Evolutionary conservation across 352 stramenopile genomes (phyloP).

Genomic region (Globisporangium mamillatum): DNA sequence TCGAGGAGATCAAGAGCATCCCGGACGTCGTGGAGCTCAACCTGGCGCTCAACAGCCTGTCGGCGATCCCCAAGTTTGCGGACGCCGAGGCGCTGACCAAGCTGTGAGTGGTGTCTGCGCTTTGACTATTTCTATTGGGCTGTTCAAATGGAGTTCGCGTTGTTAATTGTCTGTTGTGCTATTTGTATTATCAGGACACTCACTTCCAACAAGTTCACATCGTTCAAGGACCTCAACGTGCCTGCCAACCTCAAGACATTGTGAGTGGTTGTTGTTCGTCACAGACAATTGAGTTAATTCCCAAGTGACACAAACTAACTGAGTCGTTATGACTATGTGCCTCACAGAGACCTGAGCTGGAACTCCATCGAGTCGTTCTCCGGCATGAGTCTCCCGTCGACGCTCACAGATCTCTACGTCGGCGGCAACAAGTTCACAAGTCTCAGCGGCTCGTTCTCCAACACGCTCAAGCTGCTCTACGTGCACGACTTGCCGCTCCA

Average conservation of each 20-base stretch:
- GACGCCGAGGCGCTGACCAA: constrained; percentile 32
- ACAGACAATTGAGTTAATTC: background rate
- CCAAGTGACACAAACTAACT: background rate
- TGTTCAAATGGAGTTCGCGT: background rate
- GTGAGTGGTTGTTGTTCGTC: constrained; percentile 20
- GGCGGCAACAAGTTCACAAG: constrained; percentile 68
- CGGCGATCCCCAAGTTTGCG: constrained; percentile 27
- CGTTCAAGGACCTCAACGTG: constrained; percentile 39
- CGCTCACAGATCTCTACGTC: constrained; percentile 53
- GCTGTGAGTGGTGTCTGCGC: constrained; percentile 26
- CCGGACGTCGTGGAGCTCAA: constrained; percentile 50
- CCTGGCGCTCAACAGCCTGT: constrained; percentile 54
- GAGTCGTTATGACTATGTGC: background rate
- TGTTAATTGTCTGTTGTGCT: background rate
- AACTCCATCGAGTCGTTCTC: constrained; percentile 61
- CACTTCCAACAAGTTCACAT: constrained; percentile 44
- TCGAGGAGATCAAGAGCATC: constrained; percentile 46
- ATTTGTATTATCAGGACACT: constrained; percentile 31
- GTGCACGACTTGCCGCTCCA: constrained; percentile 57
- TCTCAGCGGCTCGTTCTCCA: constrained; percentile 46
- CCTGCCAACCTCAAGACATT: constrained; percentile 36
- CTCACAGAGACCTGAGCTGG: constrained; percentile 52
- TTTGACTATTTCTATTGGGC: background rate
- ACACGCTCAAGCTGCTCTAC: constrained; percentile 58
- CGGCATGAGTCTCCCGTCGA: constrained; percentile 45